Evolutionary conservation across 2,329 filamentous ascomycete genomes (phyloP).

Genomic region (Neonectria magnoliae): DNA sequence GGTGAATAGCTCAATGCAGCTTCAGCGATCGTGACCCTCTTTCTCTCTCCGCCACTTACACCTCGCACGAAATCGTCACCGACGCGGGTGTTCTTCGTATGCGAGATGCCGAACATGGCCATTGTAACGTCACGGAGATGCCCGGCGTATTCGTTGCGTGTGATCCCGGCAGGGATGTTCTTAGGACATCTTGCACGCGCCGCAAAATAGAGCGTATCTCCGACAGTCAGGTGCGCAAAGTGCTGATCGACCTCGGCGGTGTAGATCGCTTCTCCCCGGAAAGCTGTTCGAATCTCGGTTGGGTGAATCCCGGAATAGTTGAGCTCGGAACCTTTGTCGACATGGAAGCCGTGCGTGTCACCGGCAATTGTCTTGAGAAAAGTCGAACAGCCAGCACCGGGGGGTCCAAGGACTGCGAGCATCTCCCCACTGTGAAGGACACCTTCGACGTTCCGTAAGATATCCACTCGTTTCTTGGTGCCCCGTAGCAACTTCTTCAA

Average conservation of each 20-base stretch:
- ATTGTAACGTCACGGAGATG: slow-evolving; percentile 75
- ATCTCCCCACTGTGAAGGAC: slow-evolving; percentile 34
- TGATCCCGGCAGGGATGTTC: slow-evolving; percentile 64
- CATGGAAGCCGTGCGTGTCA: slow-evolving; percentile 53
- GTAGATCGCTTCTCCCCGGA: slow-evolving; percentile 81
- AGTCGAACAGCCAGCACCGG: slow-evolving; percentile 62
- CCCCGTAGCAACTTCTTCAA: slow-evolving; percentile 26
- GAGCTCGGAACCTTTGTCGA: slow-evolving; percentile 42
- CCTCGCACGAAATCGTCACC: slow-evolving; percentile 73
- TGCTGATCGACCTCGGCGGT: slow-evolving; percentile 82
- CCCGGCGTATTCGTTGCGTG: slow-evolving; percentile 60
- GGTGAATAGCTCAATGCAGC: slow-evolving; percentile 47
- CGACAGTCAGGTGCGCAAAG: slow-evolving; percentile 77
- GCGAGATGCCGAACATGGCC: slow-evolving; percentile 74
- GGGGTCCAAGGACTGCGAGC: slow-evolving; percentile 57
- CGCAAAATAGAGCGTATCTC: slow-evolving; percentile 78
- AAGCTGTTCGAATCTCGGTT: slow-evolving; percentile 13
- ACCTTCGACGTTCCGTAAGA: slow-evolving; percentile 36
- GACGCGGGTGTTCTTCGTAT: slow-evolving; percentile 74
- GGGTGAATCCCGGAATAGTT: slow-evolving; percentile 53
- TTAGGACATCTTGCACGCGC: slow-evolving; percentile 72
- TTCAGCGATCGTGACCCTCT: slow-evolving; percentile 49
- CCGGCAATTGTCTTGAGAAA: slow-evolving; percentile 64
- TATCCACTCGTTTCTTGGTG: slow-evolving; percentile 24
- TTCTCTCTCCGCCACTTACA: slow-evolving; percentile 62